Conservation (phyloP, 352 stramenopile genomes). For the Phytophthora rubi region DNA sequence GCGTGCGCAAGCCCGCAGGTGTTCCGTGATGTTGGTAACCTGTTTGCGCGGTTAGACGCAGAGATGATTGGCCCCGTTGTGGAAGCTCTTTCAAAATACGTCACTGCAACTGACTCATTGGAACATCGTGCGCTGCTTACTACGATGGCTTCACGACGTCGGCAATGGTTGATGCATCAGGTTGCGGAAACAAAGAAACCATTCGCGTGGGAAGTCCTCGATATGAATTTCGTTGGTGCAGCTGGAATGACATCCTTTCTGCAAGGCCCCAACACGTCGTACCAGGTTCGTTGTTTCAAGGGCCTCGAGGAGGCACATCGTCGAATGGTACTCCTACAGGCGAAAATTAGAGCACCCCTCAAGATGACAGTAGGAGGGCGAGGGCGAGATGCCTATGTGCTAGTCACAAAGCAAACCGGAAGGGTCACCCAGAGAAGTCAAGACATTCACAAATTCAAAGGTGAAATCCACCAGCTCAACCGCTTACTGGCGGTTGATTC, state of each 20-base stretch:
- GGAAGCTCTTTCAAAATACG: conserved; percentile 1
- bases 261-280: conserved; percentile 1
- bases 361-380: conserved; percentile 8
- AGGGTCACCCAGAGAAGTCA: conserved; percentile 7
- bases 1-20: conserved; percentile 8
- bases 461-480: conserved; percentile 11
- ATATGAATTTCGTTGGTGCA: conserved; percentile 15
- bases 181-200: conserved; percentile 9
- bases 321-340: conserved; percentile 5
- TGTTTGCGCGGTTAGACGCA: conserved; percentile 6
- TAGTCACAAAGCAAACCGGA: conserved; percentile 13
- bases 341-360: conserved; percentile 16
- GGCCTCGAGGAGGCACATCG: conserved; percentile 8
- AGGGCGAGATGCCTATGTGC: conserved; percentile 7
- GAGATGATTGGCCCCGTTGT: conserved; percentile 13
- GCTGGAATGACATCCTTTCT: conserved; percentile 16
- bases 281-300: conserved; percentile 6
- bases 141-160: conserved; percentile 1
- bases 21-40: conserved; percentile 10
- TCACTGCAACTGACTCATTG: neutral
- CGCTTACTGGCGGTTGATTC: neutral
- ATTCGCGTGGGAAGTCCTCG: conserved; percentile 12
- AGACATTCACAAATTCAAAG: conserved; percentile 12
- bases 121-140: conserved; percentile 2
- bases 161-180: conserved; percentile 16